These are phyloP conservation scores for Lindgomyces ingoldianus DNA, from an alignment of 495 filamentous ascomycete genomes.

Conservation along the genomic window DNA sequence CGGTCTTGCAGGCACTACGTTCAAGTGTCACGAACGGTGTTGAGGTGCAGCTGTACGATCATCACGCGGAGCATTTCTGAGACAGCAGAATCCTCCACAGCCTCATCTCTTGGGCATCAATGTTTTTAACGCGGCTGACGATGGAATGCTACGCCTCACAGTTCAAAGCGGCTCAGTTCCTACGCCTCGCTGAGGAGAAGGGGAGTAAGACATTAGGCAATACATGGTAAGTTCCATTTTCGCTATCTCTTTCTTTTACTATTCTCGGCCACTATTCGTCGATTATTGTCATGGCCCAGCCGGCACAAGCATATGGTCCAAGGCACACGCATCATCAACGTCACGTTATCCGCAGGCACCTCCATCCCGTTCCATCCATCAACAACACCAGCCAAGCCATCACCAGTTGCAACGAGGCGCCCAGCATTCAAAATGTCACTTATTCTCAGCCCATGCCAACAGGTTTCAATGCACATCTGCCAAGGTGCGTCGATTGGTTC, in stretches of 20 bases:
- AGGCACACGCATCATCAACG: constrained; percentile 6
- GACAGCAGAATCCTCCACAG: constrained; percentile 25
- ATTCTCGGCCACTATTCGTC: constrained; percentile 2
- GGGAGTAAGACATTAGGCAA: constrained; percentile 91
- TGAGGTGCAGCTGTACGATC: not conserved
- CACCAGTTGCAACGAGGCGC: constrained; percentile 16
- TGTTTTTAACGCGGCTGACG: constrained; percentile 29
- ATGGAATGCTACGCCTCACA: constrained; percentile 45
- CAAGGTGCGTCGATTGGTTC: constrained; percentile 29
- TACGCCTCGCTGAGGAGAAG: constrained; percentile 84
- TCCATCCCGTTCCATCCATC: constrained; percentile 13
- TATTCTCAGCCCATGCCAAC: constrained; percentile 5
- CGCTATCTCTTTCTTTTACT: constrained; percentile 8
- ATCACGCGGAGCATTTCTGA: constrained; percentile 30
- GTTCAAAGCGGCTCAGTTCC: constrained; percentile 88
- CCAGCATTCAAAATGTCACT: constrained; percentile 6
- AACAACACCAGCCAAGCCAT: constrained; percentile 34
- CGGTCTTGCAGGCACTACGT: constrained; percentile 10
- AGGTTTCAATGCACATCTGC: constrained; percentile 31
- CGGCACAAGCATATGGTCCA: constrained; percentile 11
- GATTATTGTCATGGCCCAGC: constrained; percentile 1
- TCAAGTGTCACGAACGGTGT: constrained; percentile 5
- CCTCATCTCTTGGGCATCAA: constrained; percentile 45
- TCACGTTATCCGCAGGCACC: constrained; percentile 24
- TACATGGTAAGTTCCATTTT: constrained; percentile 73